Conservation (phyloP, 306 rosid genomes). For the Cucumis cinereus region DNA sequence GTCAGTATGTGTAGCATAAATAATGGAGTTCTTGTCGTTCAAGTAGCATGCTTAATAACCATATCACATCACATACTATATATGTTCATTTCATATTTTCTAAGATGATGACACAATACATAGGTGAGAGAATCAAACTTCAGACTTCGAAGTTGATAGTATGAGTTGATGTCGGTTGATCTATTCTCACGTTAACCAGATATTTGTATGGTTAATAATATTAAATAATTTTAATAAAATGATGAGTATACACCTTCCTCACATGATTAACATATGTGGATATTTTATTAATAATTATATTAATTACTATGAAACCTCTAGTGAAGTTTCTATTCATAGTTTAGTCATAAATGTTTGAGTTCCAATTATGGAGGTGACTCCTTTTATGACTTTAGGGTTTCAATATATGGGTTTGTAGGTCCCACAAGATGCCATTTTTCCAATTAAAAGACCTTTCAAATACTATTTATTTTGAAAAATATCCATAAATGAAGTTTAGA, state of each 20-base stretch:
- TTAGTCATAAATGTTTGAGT: not conserved
- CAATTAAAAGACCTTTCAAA: not conserved
- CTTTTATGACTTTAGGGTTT: conserved; percentile 1
- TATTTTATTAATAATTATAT: not conserved
- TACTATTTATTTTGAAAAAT: not conserved
- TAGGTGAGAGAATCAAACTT: no score
- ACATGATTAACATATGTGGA: not conserved
- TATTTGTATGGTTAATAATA: no score
- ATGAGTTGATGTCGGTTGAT: no score
- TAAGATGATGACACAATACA: no score
- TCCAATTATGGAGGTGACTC: not conserved
- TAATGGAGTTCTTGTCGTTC: no score
- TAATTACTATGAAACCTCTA: not conserved
- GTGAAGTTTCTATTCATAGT: not conserved
- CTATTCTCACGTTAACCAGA: no score
- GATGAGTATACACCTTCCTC: not conserved
- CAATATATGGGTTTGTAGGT: not conserved
- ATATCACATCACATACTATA: no score
- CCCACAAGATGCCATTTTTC: not conserved
- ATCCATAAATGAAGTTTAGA: not conserved
- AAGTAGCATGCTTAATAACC: no score
- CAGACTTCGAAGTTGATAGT: no score
- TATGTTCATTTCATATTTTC: no score
- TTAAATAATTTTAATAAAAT: not conserved
- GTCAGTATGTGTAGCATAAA: no score